Evolutionary conservation across 2,329 filamentous ascomycete genomes (phyloP), one percentile per base, ranked within the genome.

Genomic region (Helotiales sp.): DNA sequence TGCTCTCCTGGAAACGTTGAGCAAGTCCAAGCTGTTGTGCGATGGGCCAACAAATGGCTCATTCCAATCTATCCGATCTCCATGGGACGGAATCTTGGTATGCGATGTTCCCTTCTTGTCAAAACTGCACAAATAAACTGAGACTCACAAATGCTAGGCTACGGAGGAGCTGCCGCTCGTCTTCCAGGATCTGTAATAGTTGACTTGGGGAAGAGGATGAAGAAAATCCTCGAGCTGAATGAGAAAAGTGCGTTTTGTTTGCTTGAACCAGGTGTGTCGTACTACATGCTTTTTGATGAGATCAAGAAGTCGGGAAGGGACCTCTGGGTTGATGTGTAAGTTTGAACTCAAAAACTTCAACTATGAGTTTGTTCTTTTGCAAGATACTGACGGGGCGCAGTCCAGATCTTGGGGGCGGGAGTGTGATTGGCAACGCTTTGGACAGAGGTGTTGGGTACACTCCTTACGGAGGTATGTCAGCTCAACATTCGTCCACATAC

Each of bases 181-280:
- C 47, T 66, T 15, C 58, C 54, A 57, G 64, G 58, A 30, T 66
- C 64, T 1, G 58, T 66, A 1, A 43, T 66, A 2, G 50, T 66
- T 45, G 64, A 66, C 24, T 47, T 86, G 15, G 84, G 84, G 3
- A 79, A 75, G 43, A 78, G 82, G 45, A 85, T 87, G 84, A 82
- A 83, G 72, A 79, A 79, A 71, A 79, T 87, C 6, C 71, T 87
- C 6, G 78, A 84, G 49, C 80, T 87, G 13, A 81, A 85, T 70
- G 79, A 79, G 0, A 80, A 84, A 15, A 81, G 80, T 45, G 82
- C 81, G 17, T 84, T 80, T 62, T 83, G 80, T 61, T 75, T 87
- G 0, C 80, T 87, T 6, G 85, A 87, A 71, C 85, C 85, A 0
- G 85, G 85, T 0, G 85, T 87, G 0, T 83, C 83, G 0, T 87